Evolutionary conservation across 2,329 filamentous ascomycete species (phyloP), one percentile per base, ranked within the genome.

Genomic region (Talaromyces amestolkiae): DNA sequence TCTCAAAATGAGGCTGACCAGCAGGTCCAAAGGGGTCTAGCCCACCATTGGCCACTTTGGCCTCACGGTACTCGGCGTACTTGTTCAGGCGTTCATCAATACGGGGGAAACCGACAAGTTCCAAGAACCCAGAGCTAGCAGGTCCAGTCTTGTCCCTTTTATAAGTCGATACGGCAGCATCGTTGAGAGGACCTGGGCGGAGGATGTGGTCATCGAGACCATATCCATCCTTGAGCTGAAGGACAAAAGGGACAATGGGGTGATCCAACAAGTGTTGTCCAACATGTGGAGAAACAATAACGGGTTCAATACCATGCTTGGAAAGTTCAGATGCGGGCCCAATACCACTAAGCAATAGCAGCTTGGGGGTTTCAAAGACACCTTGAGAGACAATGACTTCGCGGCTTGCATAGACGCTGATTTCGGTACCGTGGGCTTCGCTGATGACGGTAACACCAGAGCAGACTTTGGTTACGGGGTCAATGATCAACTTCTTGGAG

Each of bases 1-100:
- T 78, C 74, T 87, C 84, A 67, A 87, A 87, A 68, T 87, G 85
- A 41, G 85, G 85, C 71, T 87, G 84, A 2, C 84, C 85, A 15
- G 73, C 77, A 0, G 85, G 84, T 1, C 80, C 80, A 68, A 86
- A 87, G 3, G 84, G 84, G 62, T 87, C 85, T 0, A 73, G 63
- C 11, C 74, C 75, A 13, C 75, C 76, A 65, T 82, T 81, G 6
- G 70, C 68, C 6, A 71, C 72, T 66, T 80, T 80, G 56, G 72
- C 75, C 22, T 74, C 75, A 5, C 72, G 70, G 68, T 87, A 88
- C 53, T 80, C 78, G 1, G 76, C 72, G 63, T 78, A 77, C 49
- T 78, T 80, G 61, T 82, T 78, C 0, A 88, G 77, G 11, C 39
- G 66, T 17, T 81, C 72, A 69, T 87, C 85, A 63, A 86, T 85